phyloP scores from a whole-genome alignment of 495 filamentous ascomycete species.

The Penicillium nucicola region DNA sequence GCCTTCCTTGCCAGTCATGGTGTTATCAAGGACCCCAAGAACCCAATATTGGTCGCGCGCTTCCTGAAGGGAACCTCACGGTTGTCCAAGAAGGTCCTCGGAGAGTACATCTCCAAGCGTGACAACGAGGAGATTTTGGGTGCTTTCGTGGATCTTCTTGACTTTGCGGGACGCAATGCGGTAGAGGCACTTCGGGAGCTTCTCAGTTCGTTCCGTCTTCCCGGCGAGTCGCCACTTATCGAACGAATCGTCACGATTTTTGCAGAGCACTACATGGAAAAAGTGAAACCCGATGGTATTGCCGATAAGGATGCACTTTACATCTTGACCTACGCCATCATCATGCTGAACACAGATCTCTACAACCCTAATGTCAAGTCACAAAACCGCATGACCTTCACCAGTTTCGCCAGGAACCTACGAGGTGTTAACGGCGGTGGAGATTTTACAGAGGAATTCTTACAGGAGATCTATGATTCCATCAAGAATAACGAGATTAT shows the following conservation, averaged over 20 bases:
- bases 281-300: conserved; percentile 67
- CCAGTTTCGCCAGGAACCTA: conserved; percentile 82
- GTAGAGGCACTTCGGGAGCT: conserved; percentile 88
- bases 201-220: conserved; percentile 88
- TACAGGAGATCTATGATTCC: conserved; percentile 84
- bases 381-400: conserved; percentile 73
- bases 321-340: conserved; percentile 90
- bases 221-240: conserved; percentile 89
- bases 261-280: conserved; percentile 79
- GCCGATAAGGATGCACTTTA: conserved; percentile 87
- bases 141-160: conserved; percentile 79
- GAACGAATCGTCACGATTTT: conserved; percentile 89
- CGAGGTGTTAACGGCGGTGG: conserved; percentile 82
- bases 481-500: conserved; percentile 95
- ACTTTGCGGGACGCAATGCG: conserved; percentile 81
- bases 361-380: conserved; percentile 90
- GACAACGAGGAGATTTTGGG: conserved; percentile 76
- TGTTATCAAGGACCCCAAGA: conserved; percentile 71
- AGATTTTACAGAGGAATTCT: conserved; percentile 81
- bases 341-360: conserved; percentile 92
- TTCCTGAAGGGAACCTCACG: conserved; percentile 85
- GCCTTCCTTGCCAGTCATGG: conserved; percentile 79
- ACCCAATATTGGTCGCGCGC: conserved; percentile 68
- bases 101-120: conserved; percentile 89
- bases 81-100: conserved; percentile 84